Evolutionary conservation across 257 asterid genomes (phyloP).

Genomic region (Przewalskia tangutica): DNA sequence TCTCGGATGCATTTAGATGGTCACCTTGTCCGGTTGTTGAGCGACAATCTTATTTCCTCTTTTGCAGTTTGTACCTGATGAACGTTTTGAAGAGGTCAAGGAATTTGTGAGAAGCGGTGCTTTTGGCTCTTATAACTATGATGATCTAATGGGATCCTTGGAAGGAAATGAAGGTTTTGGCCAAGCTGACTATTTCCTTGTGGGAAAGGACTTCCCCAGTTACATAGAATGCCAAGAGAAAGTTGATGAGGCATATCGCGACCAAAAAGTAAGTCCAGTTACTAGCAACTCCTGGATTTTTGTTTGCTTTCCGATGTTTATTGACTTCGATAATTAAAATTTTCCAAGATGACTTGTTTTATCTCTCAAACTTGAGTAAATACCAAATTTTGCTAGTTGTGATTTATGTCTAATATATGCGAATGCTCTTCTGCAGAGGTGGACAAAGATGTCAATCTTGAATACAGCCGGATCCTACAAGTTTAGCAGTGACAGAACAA

Average conservation of each 20-base stretch:
- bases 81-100: conserved; percentile 62
- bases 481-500: conserved; percentile 87
- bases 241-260: conserved; percentile 67
- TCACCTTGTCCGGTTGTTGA: not conserved
- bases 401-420: not conserved
- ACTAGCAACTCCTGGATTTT: not conserved
- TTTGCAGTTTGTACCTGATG: conserved; percentile 66
- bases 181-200: conserved; percentile 77
- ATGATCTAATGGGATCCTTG: conserved; percentile 57
- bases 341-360: not conserved
- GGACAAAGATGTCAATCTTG: conserved; percentile 84
- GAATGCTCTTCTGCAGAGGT: conserved; percentile 36
- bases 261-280: conserved; percentile 40
- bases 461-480: conserved; percentile 72
- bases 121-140: conserved; percentile 50
- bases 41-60: not conserved
- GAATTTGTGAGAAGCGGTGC: conserved; percentile 55
- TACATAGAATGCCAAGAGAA: conserved; percentile 82
- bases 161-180: conserved; percentile 89
- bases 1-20: not conserved
- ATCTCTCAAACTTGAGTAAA: not conserved
- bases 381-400: not conserved
- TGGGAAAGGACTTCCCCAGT: conserved; percentile 85
- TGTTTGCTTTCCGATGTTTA: not conserved
- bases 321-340: not conserved